Evolutionary conservation across 768 basidiomycete genomes (phyloP), one percentile per base, ranked within the genome.

Genomic region (Trametes villosa): DNA sequence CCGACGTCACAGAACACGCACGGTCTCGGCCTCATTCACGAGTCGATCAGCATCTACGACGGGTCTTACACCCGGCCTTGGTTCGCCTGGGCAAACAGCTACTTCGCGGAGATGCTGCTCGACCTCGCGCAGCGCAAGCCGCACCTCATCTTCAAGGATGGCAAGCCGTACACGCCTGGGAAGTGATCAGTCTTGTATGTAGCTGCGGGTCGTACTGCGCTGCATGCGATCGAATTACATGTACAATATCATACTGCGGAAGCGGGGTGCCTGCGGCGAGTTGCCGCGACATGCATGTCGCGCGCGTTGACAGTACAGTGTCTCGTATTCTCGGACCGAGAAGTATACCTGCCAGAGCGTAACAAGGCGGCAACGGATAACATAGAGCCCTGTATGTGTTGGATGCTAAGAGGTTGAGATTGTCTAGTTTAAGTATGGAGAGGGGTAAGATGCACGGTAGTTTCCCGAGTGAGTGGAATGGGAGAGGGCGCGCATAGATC

Each of bases 31-130:
- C 75, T 92, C 42, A 88, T 91, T 45, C 90, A 92, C 68, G 90
- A 92, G 71, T 87, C 87, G 1, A 81, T 86, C 65, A 81, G 81
- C 9, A 87, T 91, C 58, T 86, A 87, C 71, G 72, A 85, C 33
- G 65, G 72, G 20, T 74, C 73, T 17, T 91, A 88, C 67, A 90
- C 88, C 34, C 79, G 89, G 22, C 79, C 84, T 20, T 91, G 89
- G 89, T 91, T 91, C 72, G 89, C 90, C 22, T 91, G 89, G 89
- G 90, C 86, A 15, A 91, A 90, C 70, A 88, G 88, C 72, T 92
- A 88, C 72, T 92, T 91, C 68, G 85, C 90, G 34, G 90, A 92
- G 76, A 90, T 91, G 88, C 76, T 92, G 20, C 73, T 92, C 54
- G 89, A 92, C 66, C 77, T 92, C 33, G 90, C 91, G 41, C 77